Base-by-base conservation (phyloP, 768 basidiomycete genomes). In the Sporobolomyces pararoseus region DNA sequence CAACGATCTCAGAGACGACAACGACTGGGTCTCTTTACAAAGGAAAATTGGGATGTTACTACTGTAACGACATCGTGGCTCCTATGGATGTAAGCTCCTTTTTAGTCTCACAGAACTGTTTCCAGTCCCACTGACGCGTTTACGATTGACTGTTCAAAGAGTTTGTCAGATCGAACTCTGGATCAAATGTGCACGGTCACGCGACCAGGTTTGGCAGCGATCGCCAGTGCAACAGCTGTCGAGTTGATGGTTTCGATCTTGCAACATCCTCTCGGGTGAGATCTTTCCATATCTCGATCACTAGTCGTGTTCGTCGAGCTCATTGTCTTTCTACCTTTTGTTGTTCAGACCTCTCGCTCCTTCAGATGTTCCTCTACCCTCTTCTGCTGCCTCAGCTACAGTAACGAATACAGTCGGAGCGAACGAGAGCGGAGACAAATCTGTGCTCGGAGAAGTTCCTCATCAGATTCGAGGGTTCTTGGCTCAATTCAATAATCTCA, bases 121-220 rank as follows among this genome's bases (percentile, higher is more conserved):
- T n/a, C n/a, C n/a, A n/a, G n/a, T n/a, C n/a, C n/a, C n/a, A n/a
- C n/a, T n/a, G n/a, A n/a, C 10, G 46, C 46, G 13, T 7, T 14
- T 47, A 47, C 14, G 14, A 47, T 23, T 23, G 46, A 42, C 9
- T 42, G 39, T 17, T 47, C 23, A 7, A 51, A 70, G 68, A 60
- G 58, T 12, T 79, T 89, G 50, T 89, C 89, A 0, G 95, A 98
- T 78, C 85, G 93, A 49, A 95, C 94, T 5, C 84, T 98, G 19
- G 96, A 98, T 79, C 95, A 98, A 79, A 97, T 97, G 95, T 99
- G 96, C 78, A 98, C 96, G 1, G 96, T 99, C 35, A 97, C 95
- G 0, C 83, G 96, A 27, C 96, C 96, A 0, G 95, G 95, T 0
- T 83, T 98, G 2, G 96, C 95, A 0, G 86, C 91, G 0, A 91